phyloP scores from a whole-genome alignment of 306 rosid genomes.

The Lathyrus oleraceus region DNA sequence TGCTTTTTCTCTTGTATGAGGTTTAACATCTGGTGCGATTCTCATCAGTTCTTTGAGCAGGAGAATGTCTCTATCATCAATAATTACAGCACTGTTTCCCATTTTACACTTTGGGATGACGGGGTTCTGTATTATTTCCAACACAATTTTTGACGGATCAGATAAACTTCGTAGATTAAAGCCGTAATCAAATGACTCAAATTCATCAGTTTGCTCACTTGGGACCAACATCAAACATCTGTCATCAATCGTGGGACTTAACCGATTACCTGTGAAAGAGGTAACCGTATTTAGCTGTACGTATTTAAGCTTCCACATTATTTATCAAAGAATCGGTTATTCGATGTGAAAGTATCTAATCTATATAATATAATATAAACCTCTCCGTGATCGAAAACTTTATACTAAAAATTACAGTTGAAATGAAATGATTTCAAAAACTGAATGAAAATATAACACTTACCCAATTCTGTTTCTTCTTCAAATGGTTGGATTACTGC shows the following conservation, averaged over 20 bases:
- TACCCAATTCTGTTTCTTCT: constrained; percentile 42
- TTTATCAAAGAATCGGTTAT: background rate
- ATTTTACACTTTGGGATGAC: background rate
- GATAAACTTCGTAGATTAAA: background rate
- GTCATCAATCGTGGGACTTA: background rate
- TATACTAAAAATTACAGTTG: background rate
- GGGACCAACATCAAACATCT: background rate
- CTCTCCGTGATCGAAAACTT: background rate
- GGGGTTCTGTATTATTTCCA: background rate
- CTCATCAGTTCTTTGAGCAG: constrained; percentile 7
- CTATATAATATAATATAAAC: background rate
- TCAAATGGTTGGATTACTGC: constrained; percentile 14
- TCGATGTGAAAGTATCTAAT: background rate
- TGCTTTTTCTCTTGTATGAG: background rate
- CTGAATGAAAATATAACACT: constrained; percentile 25
- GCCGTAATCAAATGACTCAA: background rate
- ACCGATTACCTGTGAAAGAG: background rate
- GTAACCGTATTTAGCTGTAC: background rate
- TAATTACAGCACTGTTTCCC: background rate
- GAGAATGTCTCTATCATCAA: constrained; percentile 24
- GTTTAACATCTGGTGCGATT: constrained; percentile 6
- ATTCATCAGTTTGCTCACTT: background rate
- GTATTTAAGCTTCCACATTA: background rate
- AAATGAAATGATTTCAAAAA: constrained; percentile 14
- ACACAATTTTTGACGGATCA: background rate